phyloP scores from a whole-genome alignment of 2,329 filamentous ascomycete species.

The Talaromyces sp. region DNA sequence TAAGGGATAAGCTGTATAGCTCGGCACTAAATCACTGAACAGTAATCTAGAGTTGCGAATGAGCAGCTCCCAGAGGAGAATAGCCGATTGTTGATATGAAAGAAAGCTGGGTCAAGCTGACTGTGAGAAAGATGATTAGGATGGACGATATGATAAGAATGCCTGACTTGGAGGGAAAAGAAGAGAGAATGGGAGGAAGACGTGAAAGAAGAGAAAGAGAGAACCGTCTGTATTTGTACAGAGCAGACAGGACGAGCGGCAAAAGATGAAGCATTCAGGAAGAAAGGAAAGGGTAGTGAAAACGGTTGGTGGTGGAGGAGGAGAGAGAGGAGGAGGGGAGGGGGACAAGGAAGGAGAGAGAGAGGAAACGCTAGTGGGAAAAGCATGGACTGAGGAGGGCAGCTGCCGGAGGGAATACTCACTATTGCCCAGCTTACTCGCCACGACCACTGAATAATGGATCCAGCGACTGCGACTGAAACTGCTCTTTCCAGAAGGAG shows the following conservation, averaged over 20 bases:
- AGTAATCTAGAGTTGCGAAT: not conserved
- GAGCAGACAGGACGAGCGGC: slow-evolving; percentile 16
- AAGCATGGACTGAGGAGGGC: not conserved
- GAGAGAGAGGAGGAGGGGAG: slow-evolving; percentile 2
- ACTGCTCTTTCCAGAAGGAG: not conserved
- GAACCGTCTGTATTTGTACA: slow-evolving; percentile 17
- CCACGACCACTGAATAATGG: not conserved
- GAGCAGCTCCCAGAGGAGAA: not conserved
- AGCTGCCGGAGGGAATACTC: slow-evolving; percentile 3
- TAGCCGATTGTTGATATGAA: not conserved
- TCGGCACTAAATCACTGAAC: not conserved
- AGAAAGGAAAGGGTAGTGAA: slow-evolving; percentile 11
- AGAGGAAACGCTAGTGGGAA: slow-evolving; percentile 12
- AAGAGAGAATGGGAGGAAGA: slow-evolving; percentile 14
- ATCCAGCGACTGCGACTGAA: not conserved
- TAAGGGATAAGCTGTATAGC: not conserved
- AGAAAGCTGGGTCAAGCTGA: slow-evolving; percentile 1
- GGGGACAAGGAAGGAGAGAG: slow-evolving; percentile 3
- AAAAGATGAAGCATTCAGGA: slow-evolving; percentile 19
- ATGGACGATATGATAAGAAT: not conserved
- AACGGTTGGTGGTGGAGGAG: not conserved
- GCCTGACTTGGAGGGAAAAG: not conserved
- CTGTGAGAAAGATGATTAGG: not conserved
- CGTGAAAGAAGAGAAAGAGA: slow-evolving; percentile 20
- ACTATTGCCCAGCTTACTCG: slow-evolving; percentile 2